Base-by-base conservation (phyloP, 176 grass and related monocot species). In the Aegilops bicornis region DNA sequence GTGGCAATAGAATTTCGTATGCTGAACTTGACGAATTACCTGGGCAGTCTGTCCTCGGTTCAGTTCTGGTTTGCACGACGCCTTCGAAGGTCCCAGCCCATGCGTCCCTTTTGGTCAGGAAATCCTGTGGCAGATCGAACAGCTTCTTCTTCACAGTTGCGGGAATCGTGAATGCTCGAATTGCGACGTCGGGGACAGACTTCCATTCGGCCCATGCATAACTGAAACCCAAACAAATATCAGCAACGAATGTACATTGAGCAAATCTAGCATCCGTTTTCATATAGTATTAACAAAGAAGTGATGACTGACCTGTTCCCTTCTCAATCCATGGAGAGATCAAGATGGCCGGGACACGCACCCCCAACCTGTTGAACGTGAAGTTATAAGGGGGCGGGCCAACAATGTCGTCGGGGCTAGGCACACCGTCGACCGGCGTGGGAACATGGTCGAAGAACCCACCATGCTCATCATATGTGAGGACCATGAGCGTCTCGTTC, bases 401-500 rank as follows among this genome's bases (percentile, higher is more conserved):
- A 8, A 99, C 97, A 20, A 99, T 90, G 10, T 78, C 97, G 27
- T 99, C 97, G 1, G 97, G 97, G 87, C 82, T 93, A 0, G 97
- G 97, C 2, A 99, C 97, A 5, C 85, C 94, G 0, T 29, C 22
- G 6, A 96, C 85, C 0, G 97, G 94, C 1, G 97, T 99, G 11
- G 97, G 87, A 1, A 99, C 97, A n/a, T 99, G 97, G 86, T 99
- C 97, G 7, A 94, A 99, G 82, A 96, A 99, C 0, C 97, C 97
- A 0, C 97, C 97, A 45, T 99, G 97, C 87, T 99, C 97, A 48
- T 99, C 97, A 23, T 99, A 99, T 40, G 97, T 99, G 73, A 99
- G 29, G 47, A 99, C 42, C 42, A 45, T 45, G 10, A 45, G 42
- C 42, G 94, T 96, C 73, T 99, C 66, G 39, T 99, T 96, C 97